Evolutionary conservation across 306 rosid species (phyloP).

Genomic region (Quercus rubra): DNA sequence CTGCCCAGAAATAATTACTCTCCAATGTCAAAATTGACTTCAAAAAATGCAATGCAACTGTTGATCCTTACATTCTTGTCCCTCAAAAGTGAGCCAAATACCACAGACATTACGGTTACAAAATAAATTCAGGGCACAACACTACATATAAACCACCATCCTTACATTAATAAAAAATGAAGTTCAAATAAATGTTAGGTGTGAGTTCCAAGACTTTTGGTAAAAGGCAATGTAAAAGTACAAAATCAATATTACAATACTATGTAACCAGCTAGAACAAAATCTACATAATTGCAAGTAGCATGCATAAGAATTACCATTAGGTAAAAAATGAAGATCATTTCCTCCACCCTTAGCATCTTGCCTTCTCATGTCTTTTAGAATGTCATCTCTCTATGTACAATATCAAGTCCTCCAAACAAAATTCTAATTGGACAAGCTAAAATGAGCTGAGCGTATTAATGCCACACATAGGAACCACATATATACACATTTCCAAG

Average conservation of each 20-base stretch:
- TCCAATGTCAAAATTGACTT: background rate
- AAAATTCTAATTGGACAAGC: no score
- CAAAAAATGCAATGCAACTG: background rate
- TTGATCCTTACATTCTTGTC: background rate
- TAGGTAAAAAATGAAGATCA: background rate
- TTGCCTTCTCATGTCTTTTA: no score
- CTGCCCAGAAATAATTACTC: background rate
- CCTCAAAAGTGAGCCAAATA: background rate
- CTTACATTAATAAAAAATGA: no score
- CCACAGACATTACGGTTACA: background rate
- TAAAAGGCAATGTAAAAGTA: background rate
- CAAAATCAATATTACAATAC: background rate
- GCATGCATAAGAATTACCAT: background rate
- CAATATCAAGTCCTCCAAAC: no score
- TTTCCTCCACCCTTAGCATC: background rate
- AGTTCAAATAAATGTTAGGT: background rate
- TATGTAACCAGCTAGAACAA: background rate
- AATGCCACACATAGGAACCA: no score
- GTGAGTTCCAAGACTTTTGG: background rate
- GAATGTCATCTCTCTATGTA: no score
- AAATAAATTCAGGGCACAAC: background rate
- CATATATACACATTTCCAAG: background rate
- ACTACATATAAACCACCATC: background rate
- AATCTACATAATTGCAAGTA: background rate
- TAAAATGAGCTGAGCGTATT: no score